Evolutionary conservation across 2,329 filamentous ascomycete genomes (phyloP).

Genomic region (Arthrobotrys sphaeroides): DNA sequence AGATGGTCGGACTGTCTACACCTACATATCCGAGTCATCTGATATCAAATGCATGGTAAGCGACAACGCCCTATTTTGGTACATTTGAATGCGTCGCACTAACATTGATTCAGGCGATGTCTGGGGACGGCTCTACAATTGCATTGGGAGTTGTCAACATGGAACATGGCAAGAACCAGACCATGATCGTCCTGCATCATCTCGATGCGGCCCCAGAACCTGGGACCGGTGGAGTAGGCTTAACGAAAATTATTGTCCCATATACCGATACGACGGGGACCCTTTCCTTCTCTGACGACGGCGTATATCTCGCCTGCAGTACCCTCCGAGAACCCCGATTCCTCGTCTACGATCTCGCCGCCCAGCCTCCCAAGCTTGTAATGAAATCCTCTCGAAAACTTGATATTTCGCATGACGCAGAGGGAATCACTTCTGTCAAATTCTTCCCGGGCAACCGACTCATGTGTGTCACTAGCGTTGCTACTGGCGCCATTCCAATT

Average conservation of each 20-base stretch:
- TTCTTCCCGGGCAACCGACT: slow-evolving; percentile 52
- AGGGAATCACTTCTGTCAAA: slow-evolving; percentile 52
- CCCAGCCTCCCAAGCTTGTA: slow-evolving; percentile 48
- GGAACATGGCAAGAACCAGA: slow-evolving; percentile 52
- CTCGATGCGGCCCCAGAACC: slow-evolving; percentile 37
- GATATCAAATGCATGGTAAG: slow-evolving; percentile 54
- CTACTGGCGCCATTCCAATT: slow-evolving; percentile 42
- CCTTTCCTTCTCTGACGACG: slow-evolving; percentile 48
- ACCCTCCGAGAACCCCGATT: slow-evolving; percentile 51
- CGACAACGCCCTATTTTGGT: neutral
- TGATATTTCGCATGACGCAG: slow-evolving; percentile 52
- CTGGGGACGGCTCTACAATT: slow-evolving; percentile 45
- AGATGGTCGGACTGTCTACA: slow-evolving; percentile 46
- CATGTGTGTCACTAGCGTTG: slow-evolving; percentile 53
- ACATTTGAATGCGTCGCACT: neutral
- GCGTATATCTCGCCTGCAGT: slow-evolving; percentile 51
- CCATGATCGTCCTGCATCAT: slow-evolving; percentile 53
- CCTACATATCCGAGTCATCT: slow-evolving; percentile 53
- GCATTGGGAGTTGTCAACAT: slow-evolving; percentile 49
- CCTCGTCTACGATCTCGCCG: slow-evolving; percentile 49
- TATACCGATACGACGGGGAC: slow-evolving; percentile 47
- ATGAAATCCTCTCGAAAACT: slow-evolving; percentile 54
- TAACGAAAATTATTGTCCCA: slow-evolving; percentile 46
- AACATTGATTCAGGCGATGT: slow-evolving; percentile 37
- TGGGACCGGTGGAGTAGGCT: slow-evolving; percentile 11